A percentile compares a stretch with the other conserved stretches of the same genome.
Conservation (phyloP, 495 filamentous ascomycete species). For the Thozetella sp. region DNA sequence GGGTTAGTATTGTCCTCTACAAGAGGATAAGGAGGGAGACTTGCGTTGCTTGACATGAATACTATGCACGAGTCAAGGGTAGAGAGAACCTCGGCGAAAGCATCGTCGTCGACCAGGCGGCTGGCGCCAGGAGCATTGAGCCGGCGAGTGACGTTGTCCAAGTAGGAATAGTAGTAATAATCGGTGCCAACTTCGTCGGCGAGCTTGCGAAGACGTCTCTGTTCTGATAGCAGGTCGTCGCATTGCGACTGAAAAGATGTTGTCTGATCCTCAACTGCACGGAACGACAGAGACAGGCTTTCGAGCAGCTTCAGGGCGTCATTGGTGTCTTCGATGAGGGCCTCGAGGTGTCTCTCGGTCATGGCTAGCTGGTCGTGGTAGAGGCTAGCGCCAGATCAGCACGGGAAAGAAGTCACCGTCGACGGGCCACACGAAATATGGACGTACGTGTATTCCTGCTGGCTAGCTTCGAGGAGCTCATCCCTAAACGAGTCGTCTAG, state of each 20-base stretch:
- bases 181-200: constrained; percentile 83
- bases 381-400: constrained; percentile 50
- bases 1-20: constrained; percentile 25
- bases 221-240: constrained; percentile 78
- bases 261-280: constrained; percentile 84
- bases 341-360: constrained; percentile 77
- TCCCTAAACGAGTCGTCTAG: constrained; percentile 63
- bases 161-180: constrained; percentile 86
- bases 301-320: constrained; percentile 73
- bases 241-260: constrained; percentile 89
- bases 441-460: constrained; percentile 80
- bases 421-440: background rate
- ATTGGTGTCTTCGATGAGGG: constrained; percentile 75
- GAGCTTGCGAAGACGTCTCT: constrained; percentile 72
- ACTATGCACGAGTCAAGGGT: constrained; percentile 87
- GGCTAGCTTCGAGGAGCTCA: constrained; percentile 75
- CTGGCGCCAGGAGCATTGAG: constrained; percentile 91
- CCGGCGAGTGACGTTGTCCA: constrained; percentile 85
- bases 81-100: constrained; percentile 81
- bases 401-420: background rate
- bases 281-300: constrained; percentile 79
- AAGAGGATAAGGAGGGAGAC: constrained; percentile 20
- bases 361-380: constrained; percentile 79
- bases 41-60: constrained; percentile 83
- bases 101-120: constrained; percentile 76